Base-by-base conservation (phyloP, 2,329 filamentous ascomycete species). In the Cercospora citrullina region DNA sequence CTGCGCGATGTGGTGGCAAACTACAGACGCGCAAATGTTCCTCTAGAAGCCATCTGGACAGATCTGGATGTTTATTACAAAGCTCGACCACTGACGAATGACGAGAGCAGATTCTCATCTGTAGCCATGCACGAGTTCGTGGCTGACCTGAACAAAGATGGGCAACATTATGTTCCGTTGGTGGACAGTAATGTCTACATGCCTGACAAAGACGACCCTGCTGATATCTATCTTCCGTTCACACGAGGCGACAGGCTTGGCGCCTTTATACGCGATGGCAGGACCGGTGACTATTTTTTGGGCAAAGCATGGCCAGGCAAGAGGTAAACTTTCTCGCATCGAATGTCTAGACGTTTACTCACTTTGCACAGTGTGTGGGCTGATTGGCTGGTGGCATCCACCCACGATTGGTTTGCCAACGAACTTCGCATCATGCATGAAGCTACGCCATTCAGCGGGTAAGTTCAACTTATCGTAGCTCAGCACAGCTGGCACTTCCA, bases 181-280 rank as follows among this genome's bases (percentile, higher is more conserved):
- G 81, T 87, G 5, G 86, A 87, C 72, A 79, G 81, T 16, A 86
- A 81, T 33, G 89, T 90, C 62, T 92, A 92, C 73, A 84, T 86
- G n/a, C 90, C 90, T 0, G 61, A 63, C 21, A 88, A 87, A 0
- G 79, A 85, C 5, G 89, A 91, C 73, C 80, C 81, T 1, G 86
- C 82, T 53, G 61, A 63, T 55, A 18, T 63, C 2, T 87, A 87
- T 70, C 79, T 80, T 10, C 80, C 82, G 0, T 87, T 84, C 71
- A 79, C 80, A 3, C 79, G 84, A 23, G 86, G 85, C 4, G 82
- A 84, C 59, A 80, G 80, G 16, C 80, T 82, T 1, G 80, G 81
- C 63, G 79, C 82, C 2, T 88, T 84, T 74, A 73, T 88, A 61
- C 82, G 78, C 26, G 87, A 87, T 67, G 83, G 84, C 0, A 84